A percentile compares a stretch with the other conserved stretches of the same genome.
phyloP scores from a whole-genome alignment of 192 early-diverging fungal species.

The Entophlyctis luteolus region DNA sequence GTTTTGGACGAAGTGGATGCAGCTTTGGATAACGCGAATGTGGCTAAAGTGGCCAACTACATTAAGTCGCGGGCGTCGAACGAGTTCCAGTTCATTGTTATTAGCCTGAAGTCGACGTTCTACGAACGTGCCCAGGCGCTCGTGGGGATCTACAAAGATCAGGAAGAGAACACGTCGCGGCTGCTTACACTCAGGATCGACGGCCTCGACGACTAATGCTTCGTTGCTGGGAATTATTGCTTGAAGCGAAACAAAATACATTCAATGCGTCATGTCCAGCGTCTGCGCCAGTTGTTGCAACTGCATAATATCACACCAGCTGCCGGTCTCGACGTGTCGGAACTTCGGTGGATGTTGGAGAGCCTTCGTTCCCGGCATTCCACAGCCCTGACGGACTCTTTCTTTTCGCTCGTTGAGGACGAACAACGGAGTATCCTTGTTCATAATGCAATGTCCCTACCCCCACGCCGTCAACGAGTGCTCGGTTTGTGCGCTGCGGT shows the following conservation, averaged over 20 bases:
- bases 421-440: not conserved
- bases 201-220: conserved; percentile 12
- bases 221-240: not conserved
- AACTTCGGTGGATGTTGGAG: not conserved
- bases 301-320: too few relatives aligned
- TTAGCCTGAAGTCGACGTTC: conserved; percentile 89
- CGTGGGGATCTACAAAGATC: conserved; percentile 95
- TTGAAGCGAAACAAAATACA: too few relatives aligned
- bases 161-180: conserved; percentile 74
- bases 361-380: not conserved
- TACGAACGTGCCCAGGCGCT: conserved; percentile 90
- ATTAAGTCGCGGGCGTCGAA: conserved; percentile 67
- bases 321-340: too few relatives aligned
- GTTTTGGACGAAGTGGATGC: conserved; percentile 99
- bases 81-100: conserved; percentile 93
- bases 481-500: not conserved
- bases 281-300: too few relatives aligned
- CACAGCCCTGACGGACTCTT: not conserved
- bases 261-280: too few relatives aligned
- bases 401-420: not conserved
- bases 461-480: not conserved
- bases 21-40: conserved; percentile 95
- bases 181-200: conserved; percentile 66
- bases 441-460: not conserved
- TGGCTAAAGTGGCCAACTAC: conserved; percentile 86